Percentiles rank a stretch among this genome's conserved stretches.
Evolutionary conservation across 257 asterid genomes (phyloP).

Genomic region (Salvia rosmarinus): DNA sequence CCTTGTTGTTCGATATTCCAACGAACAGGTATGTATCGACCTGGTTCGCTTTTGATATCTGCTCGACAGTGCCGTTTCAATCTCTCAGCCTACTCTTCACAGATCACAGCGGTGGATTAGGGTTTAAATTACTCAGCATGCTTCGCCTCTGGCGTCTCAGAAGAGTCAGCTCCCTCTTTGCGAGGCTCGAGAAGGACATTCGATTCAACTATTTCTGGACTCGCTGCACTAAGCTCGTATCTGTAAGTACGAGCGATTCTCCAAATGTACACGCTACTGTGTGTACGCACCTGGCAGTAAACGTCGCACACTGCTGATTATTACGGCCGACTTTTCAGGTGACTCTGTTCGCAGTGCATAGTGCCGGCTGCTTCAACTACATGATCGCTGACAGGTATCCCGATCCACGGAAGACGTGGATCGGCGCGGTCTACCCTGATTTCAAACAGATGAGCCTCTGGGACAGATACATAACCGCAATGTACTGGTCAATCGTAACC

Average conservation of each 20-base stretch:
- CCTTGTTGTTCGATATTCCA: no score
- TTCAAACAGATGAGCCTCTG: constrained; percentile 63
- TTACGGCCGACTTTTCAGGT: constrained; percentile 55
- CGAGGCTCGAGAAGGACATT: constrained; percentile 93
- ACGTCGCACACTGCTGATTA: background rate
- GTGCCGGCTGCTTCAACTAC: constrained; percentile 86
- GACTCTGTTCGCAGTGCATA: constrained; percentile 77
- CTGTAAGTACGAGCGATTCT: constrained; percentile 51
- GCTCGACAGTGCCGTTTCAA: constrained; percentile 81
- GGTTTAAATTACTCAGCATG: constrained; percentile 75
- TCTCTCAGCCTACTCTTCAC: constrained; percentile 69
- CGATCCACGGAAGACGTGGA: constrained; percentile 71
- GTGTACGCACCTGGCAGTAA: background rate
- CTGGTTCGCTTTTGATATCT: constrained; percentile 81
- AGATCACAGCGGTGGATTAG: constrained; percentile 67
- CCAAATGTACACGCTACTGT: background rate
- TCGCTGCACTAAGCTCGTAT: constrained; percentile 74
- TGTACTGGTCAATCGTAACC: constrained; percentile 88
- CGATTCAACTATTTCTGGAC: constrained; percentile 94
- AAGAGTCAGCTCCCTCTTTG: constrained; percentile 84
- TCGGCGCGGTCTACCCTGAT: constrained; percentile 70
- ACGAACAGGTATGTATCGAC: constrained; percentile 69
- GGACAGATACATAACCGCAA: constrained; percentile 73
- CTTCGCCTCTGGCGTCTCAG: constrained; percentile 95
- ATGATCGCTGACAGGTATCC: constrained; percentile 79